These are phyloP conservation scores for Syncephalis fuscata DNA, from an alignment of 371 early-diverging fungal species.

Conservation along the genomic window DNA sequence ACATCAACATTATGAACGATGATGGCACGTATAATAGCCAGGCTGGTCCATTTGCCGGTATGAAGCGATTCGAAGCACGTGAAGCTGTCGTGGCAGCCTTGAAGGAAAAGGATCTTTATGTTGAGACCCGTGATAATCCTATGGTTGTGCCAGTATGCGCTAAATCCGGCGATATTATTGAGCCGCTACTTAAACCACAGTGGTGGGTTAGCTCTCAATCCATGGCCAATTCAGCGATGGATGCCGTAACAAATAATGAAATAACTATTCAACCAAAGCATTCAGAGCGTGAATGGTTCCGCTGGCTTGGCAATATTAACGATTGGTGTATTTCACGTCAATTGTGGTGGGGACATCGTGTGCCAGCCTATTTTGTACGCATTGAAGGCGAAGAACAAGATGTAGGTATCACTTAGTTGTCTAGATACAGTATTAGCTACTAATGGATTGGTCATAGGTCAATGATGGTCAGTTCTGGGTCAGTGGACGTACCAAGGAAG, in stretches of 20 bases:
- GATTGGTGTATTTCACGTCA: conserved; percentile 99
- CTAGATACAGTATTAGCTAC: too few relatives aligned
- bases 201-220: conserved; percentile 97
- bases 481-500: conserved; percentile 64
- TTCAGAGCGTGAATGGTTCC: conserved; percentile 89
- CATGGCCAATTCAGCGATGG: conserved; percentile 79
- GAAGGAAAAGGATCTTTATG: conserved; percentile 76
- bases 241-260: conserved; percentile 74
- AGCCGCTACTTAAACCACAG: conserved; percentile 97
- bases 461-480: conserved; percentile 70
- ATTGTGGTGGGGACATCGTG: conserved; percentile 99
- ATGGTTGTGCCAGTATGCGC: conserved; percentile 92
- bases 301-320: conserved; percentile 93
- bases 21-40: conserved; percentile 88
- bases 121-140: conserved; percentile 74
- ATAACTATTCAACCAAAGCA: conserved; percentile 82
- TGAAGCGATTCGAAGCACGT: conserved; percentile 96
- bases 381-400: conserved; percentile 46
- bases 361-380: conserved; percentile 94
- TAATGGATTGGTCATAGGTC: too few relatives aligned
- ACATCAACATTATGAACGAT: conserved; percentile 93
- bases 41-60: conserved; percentile 74
- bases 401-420: too few relatives aligned
- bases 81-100: conserved; percentile 73
- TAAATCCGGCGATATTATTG: conserved; percentile 94